Evolutionary conservation across 192 early-diverging fungal species (phyloP), one percentile per base, ranked within the genome.

Genomic region (Phlyctochytrium planicorne): DNA sequence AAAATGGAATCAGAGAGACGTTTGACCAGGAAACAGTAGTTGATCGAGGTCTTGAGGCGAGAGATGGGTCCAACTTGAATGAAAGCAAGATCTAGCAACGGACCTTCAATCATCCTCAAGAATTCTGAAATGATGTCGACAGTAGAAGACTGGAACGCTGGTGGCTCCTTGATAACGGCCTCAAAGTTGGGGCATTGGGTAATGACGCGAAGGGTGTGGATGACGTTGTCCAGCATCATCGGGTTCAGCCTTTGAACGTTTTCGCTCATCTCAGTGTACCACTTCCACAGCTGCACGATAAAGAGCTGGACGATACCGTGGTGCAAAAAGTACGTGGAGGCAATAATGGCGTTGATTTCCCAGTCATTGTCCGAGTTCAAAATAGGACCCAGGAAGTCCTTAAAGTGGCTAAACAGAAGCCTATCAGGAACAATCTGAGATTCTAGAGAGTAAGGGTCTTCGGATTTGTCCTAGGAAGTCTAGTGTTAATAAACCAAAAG

Each of bases 351-450:
- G 1, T 78, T 78, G 60, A 81, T 74, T 55, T 82, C 80, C 79
- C 79, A 82, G 12, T n/a, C 31, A 40, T 80, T 76, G 34, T 82
- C 81, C 3, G 78, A 74, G 62, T 68, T 76, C 27, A 82, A 50
- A 59, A 78, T 74, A 57, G 78, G 78, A 20, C 65, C 53, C 0
- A 80, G 36, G 34, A 75, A 79, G 61, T 69, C 63, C 34, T 67
- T 62, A 32, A 78, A 79, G 30, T 70, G 65, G 59, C 71, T 60
- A 67, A 80, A 80, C 40, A 80, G 67, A 52, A 80, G 53, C 30
- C 64, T 4, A 31, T 82, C 74, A 1, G 59, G 60, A 4, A 25
- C 20, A 30, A 55, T 73, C n/a, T 70, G 65, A 2, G 80, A 65
- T 27, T 66, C 60, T 12, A 68, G 57, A 6, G 71, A 52, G 65